These are phyloP conservation scores for Graphiopsis chlorocephala DNA, from an alignment of 2,329 filamentous ascomycete genomes.

Conservation along the genomic window DNA sequence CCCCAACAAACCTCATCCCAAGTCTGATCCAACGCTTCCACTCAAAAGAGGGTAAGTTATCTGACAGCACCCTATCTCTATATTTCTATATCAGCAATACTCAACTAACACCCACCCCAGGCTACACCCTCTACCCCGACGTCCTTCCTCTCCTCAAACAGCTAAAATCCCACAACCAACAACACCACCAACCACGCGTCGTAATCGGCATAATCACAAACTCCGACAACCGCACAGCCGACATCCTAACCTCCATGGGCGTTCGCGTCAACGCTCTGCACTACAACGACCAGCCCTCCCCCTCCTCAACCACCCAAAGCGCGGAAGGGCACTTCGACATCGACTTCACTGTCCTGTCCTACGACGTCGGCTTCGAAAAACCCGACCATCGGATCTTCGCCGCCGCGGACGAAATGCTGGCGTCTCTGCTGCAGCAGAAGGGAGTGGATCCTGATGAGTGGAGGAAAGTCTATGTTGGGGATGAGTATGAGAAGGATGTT, in stretches of 20 bases:
- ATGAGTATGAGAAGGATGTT: conserved; percentile 53
- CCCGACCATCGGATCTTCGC: conserved; percentile 56
- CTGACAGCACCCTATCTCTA: not conserved
- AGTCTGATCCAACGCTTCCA: conserved; percentile 54
- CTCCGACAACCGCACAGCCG: conserved; percentile 59
- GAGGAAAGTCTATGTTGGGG: conserved; percentile 53
- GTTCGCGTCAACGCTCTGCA: conserved; percentile 45
- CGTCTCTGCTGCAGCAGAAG: conserved; percentile 30
- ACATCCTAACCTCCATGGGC: conserved; percentile 54
- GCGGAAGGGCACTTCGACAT: conserved; percentile 38
- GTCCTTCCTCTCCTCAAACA: conserved; percentile 46
- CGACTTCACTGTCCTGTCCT: conserved; percentile 61
- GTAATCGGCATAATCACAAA: conserved; percentile 61
- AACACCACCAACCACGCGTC: conserved; percentile 17
- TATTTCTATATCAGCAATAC: not conserved
- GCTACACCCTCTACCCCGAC: conserved; percentile 51
- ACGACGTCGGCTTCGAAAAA: conserved; percentile 61
- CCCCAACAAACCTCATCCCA: conserved; percentile 40
- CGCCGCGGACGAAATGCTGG: conserved; percentile 50
- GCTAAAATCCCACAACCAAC: conserved; percentile 32
- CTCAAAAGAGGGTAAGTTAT: conserved; percentile 41
- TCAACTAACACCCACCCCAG: not conserved
- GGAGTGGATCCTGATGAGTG: conserved; percentile 22
- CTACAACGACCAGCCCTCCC: conserved; percentile 21
- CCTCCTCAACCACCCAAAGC: not conserved